Evolutionary conservation across 2,329 filamentous ascomycete species (phyloP).

Genomic region (Nannizziopsis barbatae): DNA sequence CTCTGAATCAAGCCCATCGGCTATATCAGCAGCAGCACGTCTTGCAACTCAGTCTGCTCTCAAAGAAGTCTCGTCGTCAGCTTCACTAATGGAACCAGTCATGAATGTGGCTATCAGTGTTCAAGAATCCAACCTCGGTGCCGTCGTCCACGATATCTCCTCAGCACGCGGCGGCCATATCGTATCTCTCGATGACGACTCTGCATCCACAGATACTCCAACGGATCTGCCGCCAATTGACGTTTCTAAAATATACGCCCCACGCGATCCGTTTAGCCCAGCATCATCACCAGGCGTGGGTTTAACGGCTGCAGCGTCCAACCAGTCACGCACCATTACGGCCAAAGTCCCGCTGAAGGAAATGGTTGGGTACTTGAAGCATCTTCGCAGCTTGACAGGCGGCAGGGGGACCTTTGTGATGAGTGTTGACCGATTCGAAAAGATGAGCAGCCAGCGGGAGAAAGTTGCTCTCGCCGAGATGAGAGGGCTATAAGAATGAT

Average conservation of each 20-base stretch:
- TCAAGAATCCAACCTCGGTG: slow-evolving; percentile 68
- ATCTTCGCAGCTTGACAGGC: slow-evolving; percentile 75
- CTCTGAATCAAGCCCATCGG: slow-evolving; percentile 55
- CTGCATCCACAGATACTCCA: slow-evolving; percentile 22
- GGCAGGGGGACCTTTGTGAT: slow-evolving; percentile 71
- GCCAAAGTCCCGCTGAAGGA: slow-evolving; percentile 88
- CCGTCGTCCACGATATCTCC: slow-evolving; percentile 70
- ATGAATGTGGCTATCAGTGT: slow-evolving; percentile 83
- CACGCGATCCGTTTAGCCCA: slow-evolving; percentile 66
- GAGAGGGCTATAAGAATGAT: slow-evolving; percentile 24
- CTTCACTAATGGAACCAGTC: slow-evolving; percentile 78
- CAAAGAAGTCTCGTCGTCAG: slow-evolving; percentile 43
- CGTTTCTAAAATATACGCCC: slow-evolving; percentile 66
- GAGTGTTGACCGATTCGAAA: slow-evolving; percentile 60
- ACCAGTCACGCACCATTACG: slow-evolving; percentile 54
- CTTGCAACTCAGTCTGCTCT: slow-evolving; percentile 61
- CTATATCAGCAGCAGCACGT: slow-evolving; percentile 54
- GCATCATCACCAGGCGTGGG: slow-evolving; percentile 19
- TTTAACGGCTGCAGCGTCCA: slow-evolving; percentile 17
- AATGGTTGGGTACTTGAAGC: slow-evolving; percentile 90
- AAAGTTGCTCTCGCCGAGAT: slow-evolving; percentile 43
- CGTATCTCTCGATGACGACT: slow-evolving; percentile 53
- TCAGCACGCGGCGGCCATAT: slow-evolving; percentile 63
- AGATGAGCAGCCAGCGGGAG: slow-evolving; percentile 50
- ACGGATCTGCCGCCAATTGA: slow-evolving; percentile 48